Conservation (phyloP, 371 early-diverging fungal species). For the Cokeromyces recurvatus region DNA sequence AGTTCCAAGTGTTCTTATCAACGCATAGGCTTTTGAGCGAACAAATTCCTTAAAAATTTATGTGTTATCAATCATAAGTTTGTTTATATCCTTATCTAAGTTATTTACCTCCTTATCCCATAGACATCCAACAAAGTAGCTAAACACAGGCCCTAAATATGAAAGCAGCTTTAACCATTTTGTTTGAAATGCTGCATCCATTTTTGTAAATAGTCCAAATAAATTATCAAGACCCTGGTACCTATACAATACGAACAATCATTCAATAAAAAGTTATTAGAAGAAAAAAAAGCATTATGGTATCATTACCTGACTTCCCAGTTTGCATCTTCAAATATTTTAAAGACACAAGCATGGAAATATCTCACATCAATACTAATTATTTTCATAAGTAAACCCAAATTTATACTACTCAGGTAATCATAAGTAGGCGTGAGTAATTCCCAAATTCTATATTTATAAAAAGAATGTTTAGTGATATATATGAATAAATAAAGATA, state of each 20-base stretch:
- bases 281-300: neutral
- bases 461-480: too few relatives aligned
- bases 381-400: constrained; percentile 42
- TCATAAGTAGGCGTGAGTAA: constrained; percentile 36
- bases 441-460: constrained; percentile 42
- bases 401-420: constrained; percentile 28
- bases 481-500: neutral
- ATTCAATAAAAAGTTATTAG: too few relatives aligned
- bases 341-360: constrained; percentile 40
- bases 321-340: constrained; percentile 37
- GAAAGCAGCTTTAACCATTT: constrained; percentile 45
- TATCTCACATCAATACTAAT: constrained; percentile 29
- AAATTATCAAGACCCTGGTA: constrained; percentile 48
- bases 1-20: constrained; percentile 40
- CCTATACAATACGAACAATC: constrained; percentile 7
- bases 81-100: too few relatives aligned
- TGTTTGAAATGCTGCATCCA: constrained; percentile 47
- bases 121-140: constrained; percentile 42
- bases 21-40: constrained; percentile 41
- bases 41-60: constrained; percentile 38
- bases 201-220: constrained; percentile 50
- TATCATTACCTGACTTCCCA: constrained; percentile 47
- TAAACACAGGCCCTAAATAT: constrained; percentile 47
- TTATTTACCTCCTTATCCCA: constrained; percentile 47
- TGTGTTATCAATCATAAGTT: neutral